A percentile compares a stretch with the other conserved stretches of the same genome.
These are phyloP conservation scores for Murraya paniculata DNA, from an alignment of 345 rosid species.

Conservation along the genomic window DNA sequence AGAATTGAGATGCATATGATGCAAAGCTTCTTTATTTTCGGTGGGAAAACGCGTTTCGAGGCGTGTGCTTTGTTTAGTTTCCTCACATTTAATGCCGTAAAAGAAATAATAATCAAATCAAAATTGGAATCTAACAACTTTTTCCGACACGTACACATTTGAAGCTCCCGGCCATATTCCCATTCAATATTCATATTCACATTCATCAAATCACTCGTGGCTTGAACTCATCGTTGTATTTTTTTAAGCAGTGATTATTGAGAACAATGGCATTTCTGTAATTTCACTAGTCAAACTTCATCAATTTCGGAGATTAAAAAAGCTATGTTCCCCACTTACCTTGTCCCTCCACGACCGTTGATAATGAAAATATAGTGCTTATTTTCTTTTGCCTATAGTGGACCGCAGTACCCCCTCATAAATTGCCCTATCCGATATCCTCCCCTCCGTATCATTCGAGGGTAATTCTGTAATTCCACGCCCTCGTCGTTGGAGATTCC, in stretches of 20 bases:
- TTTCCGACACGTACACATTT: not conserved
- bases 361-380: conserved; percentile 26
- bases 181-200: too few species aligned
- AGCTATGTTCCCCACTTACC: conserved; percentile 56
- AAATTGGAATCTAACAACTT: not conserved
- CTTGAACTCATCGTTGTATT: too few species aligned
- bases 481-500: conserved; percentile 14
- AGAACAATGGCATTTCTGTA: conserved; percentile 10
- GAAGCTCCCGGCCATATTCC: too few species aligned
- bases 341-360: conserved; percentile 12
- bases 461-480: not conserved
- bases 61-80: not conserved
- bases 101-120: not conserved
- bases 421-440: rapidly evolving
- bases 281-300: conserved; percentile 51
- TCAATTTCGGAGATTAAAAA: conserved; percentile 40
- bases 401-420: conserved; percentile 6
- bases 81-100: not conserved
- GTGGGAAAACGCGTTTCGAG: conserved; percentile 2
- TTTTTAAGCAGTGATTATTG: too few species aligned
- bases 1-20: not conserved
- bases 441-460: not conserved
- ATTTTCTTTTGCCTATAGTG: not conserved
- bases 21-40: not conserved
- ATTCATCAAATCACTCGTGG: too few species aligned